Conservation (phyloP, 2,329 filamentous ascomycete genomes). For the Malbranchea zuffiana region DNA sequence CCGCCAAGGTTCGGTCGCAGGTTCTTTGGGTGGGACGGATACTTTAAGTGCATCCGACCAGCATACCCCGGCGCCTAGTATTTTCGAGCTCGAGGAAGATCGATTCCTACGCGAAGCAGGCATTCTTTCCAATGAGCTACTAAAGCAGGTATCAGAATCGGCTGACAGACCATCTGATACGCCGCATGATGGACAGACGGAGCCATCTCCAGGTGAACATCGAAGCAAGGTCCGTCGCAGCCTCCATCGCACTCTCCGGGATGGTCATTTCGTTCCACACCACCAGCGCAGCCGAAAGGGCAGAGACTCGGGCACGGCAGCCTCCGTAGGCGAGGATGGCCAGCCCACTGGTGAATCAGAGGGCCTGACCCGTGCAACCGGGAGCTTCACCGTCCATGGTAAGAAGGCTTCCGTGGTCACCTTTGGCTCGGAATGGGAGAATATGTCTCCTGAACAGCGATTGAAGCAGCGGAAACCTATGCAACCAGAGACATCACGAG, state of each 20-base stretch:
- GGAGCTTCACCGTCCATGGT: constrained; percentile 90
- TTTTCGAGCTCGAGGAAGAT: constrained; percentile 55
- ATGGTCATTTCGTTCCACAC: constrained; percentile 58
- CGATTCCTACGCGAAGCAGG: constrained; percentile 58
- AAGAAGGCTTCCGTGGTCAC: constrained; percentile 97
- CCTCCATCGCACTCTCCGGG: constrained; percentile 78
- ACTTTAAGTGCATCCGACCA: constrained; percentile 25
- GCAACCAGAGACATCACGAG: constrained; percentile 29
- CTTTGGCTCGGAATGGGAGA: constrained; percentile 86
- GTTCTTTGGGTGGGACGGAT: constrained; percentile 28
- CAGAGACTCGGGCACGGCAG: constrained; percentile 57
- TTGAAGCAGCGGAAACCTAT: constrained; percentile 50
- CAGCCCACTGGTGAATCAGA: constrained; percentile 20
- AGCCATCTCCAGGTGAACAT: constrained; percentile 37
- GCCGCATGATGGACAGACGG: constrained; percentile 29
- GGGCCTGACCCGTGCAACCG: constrained; percentile 58
- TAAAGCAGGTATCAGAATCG: constrained; percentile 11
- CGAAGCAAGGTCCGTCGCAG: constrained; percentile 69
- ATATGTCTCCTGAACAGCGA: constrained; percentile 61
- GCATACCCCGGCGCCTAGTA: constrained; percentile 27
- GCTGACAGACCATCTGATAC: constrained; percentile 20
- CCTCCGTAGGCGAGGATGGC: constrained; percentile 43
- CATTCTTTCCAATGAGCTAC: constrained; percentile 39
- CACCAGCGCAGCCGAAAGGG: constrained; percentile 63
- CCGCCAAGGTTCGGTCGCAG: constrained; percentile 31